These are phyloP conservation scores for Mycena rebaudengoi DNA, from an alignment of 768 basidiomycete species.

Conservation along the genomic window DNA sequence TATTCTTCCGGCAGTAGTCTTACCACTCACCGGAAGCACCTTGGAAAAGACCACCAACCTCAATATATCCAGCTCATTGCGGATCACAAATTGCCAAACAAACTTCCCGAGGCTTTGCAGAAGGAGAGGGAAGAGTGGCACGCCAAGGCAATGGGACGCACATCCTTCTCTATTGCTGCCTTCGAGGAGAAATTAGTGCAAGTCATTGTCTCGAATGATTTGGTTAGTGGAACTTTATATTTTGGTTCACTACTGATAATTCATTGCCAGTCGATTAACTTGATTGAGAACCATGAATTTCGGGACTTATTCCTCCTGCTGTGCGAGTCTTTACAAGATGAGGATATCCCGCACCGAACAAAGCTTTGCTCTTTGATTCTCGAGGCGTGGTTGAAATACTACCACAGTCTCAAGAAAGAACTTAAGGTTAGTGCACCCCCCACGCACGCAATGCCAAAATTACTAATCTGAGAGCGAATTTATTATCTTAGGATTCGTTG, in stretches of 20 bases:
- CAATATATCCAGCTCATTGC: too few relatives aligned
- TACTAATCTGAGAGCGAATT: too few relatives aligned
- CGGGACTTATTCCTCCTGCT: background rate
- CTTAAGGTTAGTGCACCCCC: constrained; percentile 32
- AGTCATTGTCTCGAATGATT: background rate
- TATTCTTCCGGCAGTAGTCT: background rate
- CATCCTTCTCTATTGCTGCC: background rate
- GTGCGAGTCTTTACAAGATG: background rate
- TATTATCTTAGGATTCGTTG: too few relatives aligned
- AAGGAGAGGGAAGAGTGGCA: background rate
- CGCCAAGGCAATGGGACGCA: background rate
- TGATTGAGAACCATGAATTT: background rate
- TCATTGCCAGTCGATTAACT: background rate
- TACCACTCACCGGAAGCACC: background rate
- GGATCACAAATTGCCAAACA: too few relatives aligned
- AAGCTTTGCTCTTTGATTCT: background rate
- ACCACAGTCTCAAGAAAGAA: constrained; percentile 27
- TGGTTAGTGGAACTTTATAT: background rate
- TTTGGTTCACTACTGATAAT: background rate
- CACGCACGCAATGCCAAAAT: too few relatives aligned
- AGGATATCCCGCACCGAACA: background rate
- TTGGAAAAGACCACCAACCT: too few relatives aligned
- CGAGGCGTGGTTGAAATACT: constrained; percentile 17
- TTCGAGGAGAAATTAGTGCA: background rate
- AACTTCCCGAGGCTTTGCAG: too few relatives aligned